Percentiles rank a stretch among this genome's conserved stretches.
Evolutionary conservation across 148 eudicot genomes (phyloP).

Genomic region (Polygonum maritimum): DNA sequence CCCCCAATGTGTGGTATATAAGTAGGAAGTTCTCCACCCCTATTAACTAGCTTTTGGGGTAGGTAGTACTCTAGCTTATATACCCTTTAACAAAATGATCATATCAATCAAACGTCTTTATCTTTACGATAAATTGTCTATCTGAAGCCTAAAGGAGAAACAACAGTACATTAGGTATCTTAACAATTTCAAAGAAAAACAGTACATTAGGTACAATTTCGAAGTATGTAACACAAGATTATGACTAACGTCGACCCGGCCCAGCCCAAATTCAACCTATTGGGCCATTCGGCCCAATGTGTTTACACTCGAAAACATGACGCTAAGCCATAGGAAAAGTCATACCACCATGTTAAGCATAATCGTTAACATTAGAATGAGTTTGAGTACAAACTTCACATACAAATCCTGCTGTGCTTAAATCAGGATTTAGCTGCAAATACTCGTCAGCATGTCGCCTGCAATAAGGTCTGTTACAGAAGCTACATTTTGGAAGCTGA

Average conservation of each 20-base stretch:
- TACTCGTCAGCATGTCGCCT: conserved; percentile 26
- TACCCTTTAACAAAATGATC: no score
- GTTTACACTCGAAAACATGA: neutral
- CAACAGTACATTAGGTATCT: no score
- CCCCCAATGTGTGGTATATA: no score
- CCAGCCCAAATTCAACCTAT: neutral
- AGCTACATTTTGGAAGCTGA: conserved; percentile 50
- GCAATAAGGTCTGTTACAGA: conserved; percentile 70
- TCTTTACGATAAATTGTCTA: neutral
- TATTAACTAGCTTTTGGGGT: no score
- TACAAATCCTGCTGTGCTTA: conserved; percentile 27
- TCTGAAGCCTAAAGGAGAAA: neutral
- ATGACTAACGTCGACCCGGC: neutral
- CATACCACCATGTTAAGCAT: neutral
- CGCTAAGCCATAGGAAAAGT: neutral
- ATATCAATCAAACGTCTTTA: neutral
- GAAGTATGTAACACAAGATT: neutral
- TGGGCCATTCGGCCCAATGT: neutral
- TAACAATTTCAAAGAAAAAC: no score
- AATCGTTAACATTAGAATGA: neutral
- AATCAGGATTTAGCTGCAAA: neutral
- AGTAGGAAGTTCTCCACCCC: no score
- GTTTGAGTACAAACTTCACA: conserved; percentile 37
- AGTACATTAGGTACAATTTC: no score
- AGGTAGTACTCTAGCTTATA: no score